Evolutionary conservation across 495 filamentous ascomycete genomes (phyloP).

Genomic region (Jackrogersella minutella): DNA sequence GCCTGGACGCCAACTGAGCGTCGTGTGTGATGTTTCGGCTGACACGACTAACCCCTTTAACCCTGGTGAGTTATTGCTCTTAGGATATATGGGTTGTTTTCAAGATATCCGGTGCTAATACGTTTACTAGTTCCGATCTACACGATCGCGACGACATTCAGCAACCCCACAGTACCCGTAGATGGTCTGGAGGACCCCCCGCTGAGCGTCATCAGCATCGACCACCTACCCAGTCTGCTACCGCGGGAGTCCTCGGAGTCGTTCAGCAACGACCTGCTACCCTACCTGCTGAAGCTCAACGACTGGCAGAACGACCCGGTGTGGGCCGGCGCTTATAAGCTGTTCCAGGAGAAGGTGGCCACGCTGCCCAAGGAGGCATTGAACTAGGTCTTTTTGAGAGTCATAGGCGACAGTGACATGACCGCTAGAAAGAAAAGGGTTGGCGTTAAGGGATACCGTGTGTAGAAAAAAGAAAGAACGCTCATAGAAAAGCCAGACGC

Average conservation of each 20-base stretch:
- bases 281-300: constrained; percentile 79
- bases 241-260: constrained; percentile 88
- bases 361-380: constrained; percentile 66
- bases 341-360: constrained; percentile 85
- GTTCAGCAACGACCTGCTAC: constrained; percentile 81
- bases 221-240: constrained; percentile 87
- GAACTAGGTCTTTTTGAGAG: constrained; percentile 35
- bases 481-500: constrained; percentile 9
- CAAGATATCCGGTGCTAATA: not conserved
- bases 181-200: constrained; percentile 63
- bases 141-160: constrained; percentile 80
- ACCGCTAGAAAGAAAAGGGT: not conserved
- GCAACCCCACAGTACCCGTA: constrained; percentile 82
- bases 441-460: constrained; percentile 32
- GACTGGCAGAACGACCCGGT: constrained; percentile 74
- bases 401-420: not conserved
- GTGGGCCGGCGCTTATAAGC: constrained; percentile 82
- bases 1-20: constrained; percentile 76
- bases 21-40: constrained; percentile 87
- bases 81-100: constrained; percentile 9
- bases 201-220: constrained; percentile 83
- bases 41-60: constrained; percentile 75
- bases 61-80: constrained; percentile 54
- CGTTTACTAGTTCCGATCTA: constrained; percentile 78
- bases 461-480: constrained; percentile 27